phyloP scores from a whole-genome alignment of 371 early-diverging fungal species.

The Saksenaea oblongispora region DNA sequence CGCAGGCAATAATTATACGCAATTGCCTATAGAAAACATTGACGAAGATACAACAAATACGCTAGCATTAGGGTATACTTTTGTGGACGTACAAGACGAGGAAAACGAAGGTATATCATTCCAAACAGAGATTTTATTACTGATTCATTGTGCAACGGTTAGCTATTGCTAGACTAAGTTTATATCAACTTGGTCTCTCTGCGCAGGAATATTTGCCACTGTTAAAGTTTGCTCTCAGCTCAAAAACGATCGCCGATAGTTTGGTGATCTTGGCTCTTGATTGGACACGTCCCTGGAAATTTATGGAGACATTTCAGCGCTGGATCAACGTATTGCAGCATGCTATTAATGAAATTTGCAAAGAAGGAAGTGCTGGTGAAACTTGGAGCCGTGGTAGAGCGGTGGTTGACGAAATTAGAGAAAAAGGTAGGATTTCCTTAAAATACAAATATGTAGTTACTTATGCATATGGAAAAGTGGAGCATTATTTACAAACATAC shows the following conservation, averaged over 20 bases:
- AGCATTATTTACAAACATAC: conserved; percentile 64
- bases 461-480: conserved; percentile 35
- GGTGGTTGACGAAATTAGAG: conserved; percentile 72
- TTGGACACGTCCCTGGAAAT: conserved; percentile 92
- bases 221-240: conserved; percentile 74
- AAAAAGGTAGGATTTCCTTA: conserved; percentile 55
- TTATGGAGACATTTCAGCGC: conserved; percentile 77
- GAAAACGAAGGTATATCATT: conserved; percentile 70
- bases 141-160: background rate
- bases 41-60: conserved; percentile 70
- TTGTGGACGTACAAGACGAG: conserved; percentile 83
- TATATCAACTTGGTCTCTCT: conserved; percentile 83
- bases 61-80: conserved; percentile 82
- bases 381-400: conserved; percentile 70
- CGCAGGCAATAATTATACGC: conserved; percentile 36
- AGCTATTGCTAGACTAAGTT: conserved; percentile 80
- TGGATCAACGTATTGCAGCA: conserved; percentile 79
- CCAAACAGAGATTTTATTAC: background rate
- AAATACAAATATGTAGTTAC: background rate
- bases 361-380: conserved; percentile 55
- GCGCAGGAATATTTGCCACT: conserved; percentile 73
- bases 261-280: conserved; percentile 83
- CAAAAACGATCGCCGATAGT: conserved; percentile 65
- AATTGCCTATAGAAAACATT: conserved; percentile 52
- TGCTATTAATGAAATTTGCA: conserved; percentile 62